Conservation (phyloP, 31 red algal species). For the Endocladia muricata region DNA sequence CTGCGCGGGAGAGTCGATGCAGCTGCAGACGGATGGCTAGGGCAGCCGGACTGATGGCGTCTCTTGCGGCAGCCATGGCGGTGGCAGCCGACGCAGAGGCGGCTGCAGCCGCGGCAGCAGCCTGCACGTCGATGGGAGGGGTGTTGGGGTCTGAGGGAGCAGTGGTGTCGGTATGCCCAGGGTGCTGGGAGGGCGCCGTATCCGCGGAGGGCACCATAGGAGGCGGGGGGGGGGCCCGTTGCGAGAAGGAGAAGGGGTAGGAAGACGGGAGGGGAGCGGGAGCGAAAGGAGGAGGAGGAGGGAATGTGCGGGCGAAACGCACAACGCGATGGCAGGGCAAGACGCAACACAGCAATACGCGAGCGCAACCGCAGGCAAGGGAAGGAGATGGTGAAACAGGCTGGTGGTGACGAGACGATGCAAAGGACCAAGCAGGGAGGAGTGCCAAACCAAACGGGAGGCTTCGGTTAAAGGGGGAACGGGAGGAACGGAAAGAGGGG, state of each 20-base stretch:
- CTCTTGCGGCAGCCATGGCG: background rate
- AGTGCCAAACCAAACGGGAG: background rate
- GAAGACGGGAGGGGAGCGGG: background rate
- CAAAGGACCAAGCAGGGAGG: background rate
- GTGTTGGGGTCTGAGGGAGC: background rate
- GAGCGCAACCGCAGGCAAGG: background rate
- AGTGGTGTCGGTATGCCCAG: no score
- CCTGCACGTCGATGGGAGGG: no score
- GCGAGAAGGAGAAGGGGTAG: background rate
- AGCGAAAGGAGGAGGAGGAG: background rate
- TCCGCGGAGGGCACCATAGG: constrained; percentile 11
- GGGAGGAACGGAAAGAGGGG: background rate
- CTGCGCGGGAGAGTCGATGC: constrained; percentile 25
- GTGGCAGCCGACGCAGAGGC: background rate
- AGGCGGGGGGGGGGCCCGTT: background rate
- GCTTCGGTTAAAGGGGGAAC: background rate
- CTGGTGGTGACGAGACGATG: background rate
- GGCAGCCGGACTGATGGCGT: constrained; percentile 3
- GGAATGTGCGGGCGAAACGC: background rate
- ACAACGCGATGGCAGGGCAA: background rate
- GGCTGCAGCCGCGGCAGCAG: no score
- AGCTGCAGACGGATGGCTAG: constrained; percentile 17
- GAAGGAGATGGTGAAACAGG: background rate
- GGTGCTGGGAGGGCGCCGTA: no score
- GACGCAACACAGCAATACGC: background rate